Percentiles rank a stretch among this genome's conserved stretches.
phyloP scores from a whole-genome alignment of 768 basidiomycete species.

The Macrocybe gigantea region DNA sequence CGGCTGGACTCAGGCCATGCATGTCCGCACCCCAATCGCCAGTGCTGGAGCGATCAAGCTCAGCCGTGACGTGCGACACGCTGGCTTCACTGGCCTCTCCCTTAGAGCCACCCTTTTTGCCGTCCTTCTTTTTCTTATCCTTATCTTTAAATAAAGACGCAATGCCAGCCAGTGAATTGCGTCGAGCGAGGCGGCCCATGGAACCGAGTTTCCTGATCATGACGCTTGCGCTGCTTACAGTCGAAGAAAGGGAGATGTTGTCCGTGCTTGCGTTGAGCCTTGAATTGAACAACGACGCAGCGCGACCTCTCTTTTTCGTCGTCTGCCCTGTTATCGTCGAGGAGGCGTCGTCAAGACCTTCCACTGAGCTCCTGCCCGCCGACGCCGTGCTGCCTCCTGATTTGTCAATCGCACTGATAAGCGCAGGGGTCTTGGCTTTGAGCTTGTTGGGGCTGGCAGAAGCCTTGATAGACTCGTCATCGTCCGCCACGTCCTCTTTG shows the following conservation, averaged over 20 bases:
- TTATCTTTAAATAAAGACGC: conserved; percentile 93
- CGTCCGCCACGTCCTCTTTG: conserved; percentile 50
- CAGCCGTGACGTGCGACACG: conserved; percentile 79
- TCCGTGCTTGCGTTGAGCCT: conserved; percentile 85
- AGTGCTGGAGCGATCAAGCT: conserved; percentile 60
- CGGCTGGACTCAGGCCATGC: conserved; percentile 84
- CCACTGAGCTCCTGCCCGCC: conserved; percentile 19
- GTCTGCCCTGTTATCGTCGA: conserved; percentile 37
- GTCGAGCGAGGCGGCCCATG: conserved; percentile 81
- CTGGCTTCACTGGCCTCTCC: conserved; percentile 60
- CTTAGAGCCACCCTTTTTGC: conserved; percentile 47
- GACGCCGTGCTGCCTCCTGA: conserved; percentile 14
- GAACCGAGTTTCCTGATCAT: conserved; percentile 95
- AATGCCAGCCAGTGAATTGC: conserved; percentile 88
- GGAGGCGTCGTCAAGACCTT: conserved; percentile 32
- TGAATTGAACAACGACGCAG: conserved; percentile 79
- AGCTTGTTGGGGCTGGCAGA: conserved; percentile 29
- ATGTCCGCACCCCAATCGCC: conserved; percentile 60
- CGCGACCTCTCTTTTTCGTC: conserved; percentile 67
- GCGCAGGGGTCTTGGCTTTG: conserved; percentile 18
- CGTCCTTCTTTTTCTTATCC: conserved; percentile 42
- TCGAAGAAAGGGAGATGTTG: conserved; percentile 92
- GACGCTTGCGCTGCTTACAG: conserved; percentile 90
- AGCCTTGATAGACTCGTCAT: conserved; percentile 32
- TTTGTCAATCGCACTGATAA: conserved; percentile 20